A percentile compares a stretch with the other conserved stretches of the same genome.
Evolutionary conservation across 371 early-diverging fungal species (phyloP).

Genomic region (Mucor piriformis): DNA sequence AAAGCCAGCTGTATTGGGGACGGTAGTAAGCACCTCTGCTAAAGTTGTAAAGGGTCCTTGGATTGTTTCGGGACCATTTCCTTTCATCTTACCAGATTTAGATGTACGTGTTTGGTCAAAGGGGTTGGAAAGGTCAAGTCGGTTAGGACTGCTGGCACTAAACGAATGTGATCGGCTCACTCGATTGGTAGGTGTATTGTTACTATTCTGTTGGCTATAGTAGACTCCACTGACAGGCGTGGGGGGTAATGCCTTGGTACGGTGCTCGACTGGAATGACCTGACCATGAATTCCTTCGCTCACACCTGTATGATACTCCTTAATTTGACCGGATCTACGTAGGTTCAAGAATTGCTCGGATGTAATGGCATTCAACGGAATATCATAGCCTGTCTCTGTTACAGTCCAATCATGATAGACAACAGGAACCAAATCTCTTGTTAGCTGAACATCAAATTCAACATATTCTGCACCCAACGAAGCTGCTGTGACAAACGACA

Average conservation of each 20-base stretch:
- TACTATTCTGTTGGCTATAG: not conserved
- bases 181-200: constrained; percentile 22
- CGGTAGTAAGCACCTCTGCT: constrained; percentile 74
- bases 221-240: not conserved
- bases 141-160: constrained; percentile 42
- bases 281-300: constrained; percentile 37
- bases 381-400: constrained; percentile 83
- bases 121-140: constrained; percentile 28
- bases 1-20: constrained; percentile 83
- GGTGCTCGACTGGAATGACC: constrained; percentile 11
- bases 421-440: constrained; percentile 89
- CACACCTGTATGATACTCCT: constrained; percentile 54
- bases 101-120: constrained; percentile 42
- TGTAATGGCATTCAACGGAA: constrained; percentile 77
- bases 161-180: constrained; percentile 57
- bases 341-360: constrained; percentile 74
- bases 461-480: constrained; percentile 89
- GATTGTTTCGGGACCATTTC: constrained; percentile 74
- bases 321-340: constrained; percentile 50
- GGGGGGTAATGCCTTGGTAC: not conserved
- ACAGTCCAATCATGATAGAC: constrained; percentile 96
- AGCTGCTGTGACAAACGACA: constrained; percentile 89
- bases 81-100: constrained; percentile 57
- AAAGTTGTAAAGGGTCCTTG: constrained; percentile 86
- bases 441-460: constrained; percentile 97